A percentile compares a stretch with the other conserved stretches of the same genome.
phyloP scores from a whole-genome alignment of 352 stramenopile species.

The Heterotrichella gracilis region DNA sequence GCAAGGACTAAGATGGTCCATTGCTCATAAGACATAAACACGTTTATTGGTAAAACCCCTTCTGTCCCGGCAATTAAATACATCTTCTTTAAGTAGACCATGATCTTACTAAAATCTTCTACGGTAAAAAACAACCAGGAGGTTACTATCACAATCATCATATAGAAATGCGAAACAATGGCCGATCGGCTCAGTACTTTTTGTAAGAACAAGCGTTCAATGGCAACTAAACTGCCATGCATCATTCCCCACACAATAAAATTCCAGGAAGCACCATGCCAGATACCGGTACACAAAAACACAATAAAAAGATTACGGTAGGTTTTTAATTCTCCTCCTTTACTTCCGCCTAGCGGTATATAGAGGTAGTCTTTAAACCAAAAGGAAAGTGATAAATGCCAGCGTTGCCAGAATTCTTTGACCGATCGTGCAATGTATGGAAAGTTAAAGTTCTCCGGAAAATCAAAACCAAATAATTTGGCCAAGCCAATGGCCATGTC shows the following conservation, averaged over 20 bases:
- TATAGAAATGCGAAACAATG: neutral
- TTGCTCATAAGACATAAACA: neutral
- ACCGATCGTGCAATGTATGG: neutral
- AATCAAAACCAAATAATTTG: neutral
- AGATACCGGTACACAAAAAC: neutral
- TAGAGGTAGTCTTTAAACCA: neutral
- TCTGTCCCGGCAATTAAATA: neutral
- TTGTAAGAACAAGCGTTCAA: neutral
- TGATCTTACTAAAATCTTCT: neutral
- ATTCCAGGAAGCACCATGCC: neutral
- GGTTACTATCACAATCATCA: neutral
- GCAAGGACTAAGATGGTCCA: neutral
- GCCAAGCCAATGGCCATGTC: neutral
- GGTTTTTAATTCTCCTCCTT: neutral
- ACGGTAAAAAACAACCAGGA: neutral
- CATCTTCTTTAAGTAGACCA: neutral
- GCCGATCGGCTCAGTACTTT: neutral
- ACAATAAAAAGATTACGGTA: neutral
- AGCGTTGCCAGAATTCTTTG: neutral
- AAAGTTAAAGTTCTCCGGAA: slow-evolving; percentile 9
- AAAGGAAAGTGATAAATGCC: neutral
- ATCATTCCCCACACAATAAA: neutral
- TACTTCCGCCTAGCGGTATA: neutral
- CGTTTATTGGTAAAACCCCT: neutral
- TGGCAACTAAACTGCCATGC: neutral